Evolutionary conservation across 768 basidiomycete species (phyloP).

Genomic region (Amyloporia xantha): DNA sequence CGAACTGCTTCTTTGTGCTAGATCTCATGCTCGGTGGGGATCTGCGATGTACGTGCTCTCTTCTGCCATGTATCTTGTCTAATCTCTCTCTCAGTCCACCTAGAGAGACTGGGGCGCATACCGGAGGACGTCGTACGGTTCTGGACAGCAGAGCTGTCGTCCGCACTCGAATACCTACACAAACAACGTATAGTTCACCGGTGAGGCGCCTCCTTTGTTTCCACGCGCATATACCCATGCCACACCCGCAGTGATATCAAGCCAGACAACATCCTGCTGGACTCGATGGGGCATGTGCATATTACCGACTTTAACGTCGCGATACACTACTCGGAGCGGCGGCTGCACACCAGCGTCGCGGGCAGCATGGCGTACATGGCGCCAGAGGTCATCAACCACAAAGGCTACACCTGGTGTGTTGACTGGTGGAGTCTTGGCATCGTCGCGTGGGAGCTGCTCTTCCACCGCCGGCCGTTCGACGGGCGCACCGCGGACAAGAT

Average conservation of each 20-base stretch:
- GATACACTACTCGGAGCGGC: slow-evolving; percentile 89
- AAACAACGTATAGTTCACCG: slow-evolving; percentile 90
- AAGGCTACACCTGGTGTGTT: slow-evolving; percentile 87
- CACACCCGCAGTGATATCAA: slow-evolving; percentile 73
- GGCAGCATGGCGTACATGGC: slow-evolving; percentile 99
- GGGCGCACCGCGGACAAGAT: slow-evolving; percentile 86
- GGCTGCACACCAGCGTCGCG: slow-evolving; percentile 87
- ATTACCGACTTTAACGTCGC: slow-evolving; percentile 99
- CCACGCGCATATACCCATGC: slow-evolving; percentile 12
- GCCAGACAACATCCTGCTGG: slow-evolving; percentile 94
- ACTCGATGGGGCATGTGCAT: slow-evolving; percentile 91
- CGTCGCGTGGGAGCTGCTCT: slow-evolving; percentile 85
- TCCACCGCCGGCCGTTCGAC: slow-evolving; percentile 79
- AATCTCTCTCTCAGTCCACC: slow-evolving; percentile 54
- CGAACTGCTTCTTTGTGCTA: slow-evolving; percentile 96
- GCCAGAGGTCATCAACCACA: slow-evolving; percentile 87
- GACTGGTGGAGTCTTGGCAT: slow-evolving; percentile 98
- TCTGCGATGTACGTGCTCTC: slow-evolving; percentile 62
- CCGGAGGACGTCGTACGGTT: slow-evolving; percentile 73
- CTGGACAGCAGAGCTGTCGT: slow-evolving; percentile 84
- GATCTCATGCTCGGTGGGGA: slow-evolving; percentile 97
- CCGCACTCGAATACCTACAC: slow-evolving; percentile 86
- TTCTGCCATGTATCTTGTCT: slow-evolving; percentile 1
- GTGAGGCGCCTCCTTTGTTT: slow-evolving; percentile 35
- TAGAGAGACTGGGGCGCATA: slow-evolving; percentile 64